These are phyloP conservation scores for Cadophora luteo-olivacea DNA, from an alignment of 2,329 filamentous ascomycete species.

Conservation along the genomic window DNA sequence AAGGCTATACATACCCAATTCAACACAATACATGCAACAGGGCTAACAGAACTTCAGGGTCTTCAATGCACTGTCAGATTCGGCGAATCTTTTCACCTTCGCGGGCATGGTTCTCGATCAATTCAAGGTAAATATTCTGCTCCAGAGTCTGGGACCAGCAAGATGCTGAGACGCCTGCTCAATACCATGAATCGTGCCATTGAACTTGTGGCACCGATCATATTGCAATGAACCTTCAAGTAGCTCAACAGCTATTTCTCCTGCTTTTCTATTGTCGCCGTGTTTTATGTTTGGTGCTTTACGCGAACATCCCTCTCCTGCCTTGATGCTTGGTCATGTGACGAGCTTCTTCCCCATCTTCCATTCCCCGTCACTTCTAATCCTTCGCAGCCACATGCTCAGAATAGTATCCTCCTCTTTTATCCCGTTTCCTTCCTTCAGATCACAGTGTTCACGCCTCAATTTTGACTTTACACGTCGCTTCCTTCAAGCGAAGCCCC, in stretches of 20 bases:
- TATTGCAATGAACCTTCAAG: background rate
- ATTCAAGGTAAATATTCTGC: background rate
- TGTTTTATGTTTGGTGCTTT: background rate
- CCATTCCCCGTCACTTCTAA: background rate
- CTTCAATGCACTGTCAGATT: background rate
- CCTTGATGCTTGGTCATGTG: background rate
- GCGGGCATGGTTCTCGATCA: background rate
- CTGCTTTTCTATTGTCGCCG: background rate
- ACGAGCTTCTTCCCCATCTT: background rate
- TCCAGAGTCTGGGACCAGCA: background rate
- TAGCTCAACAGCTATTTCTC: background rate
- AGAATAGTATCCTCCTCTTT: background rate
- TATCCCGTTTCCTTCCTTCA: background rate
- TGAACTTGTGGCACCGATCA: background rate
- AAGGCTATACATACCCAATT: background rate
- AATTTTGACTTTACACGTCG: background rate
- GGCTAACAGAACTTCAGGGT: background rate
- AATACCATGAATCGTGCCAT: background rate
- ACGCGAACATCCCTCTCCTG: background rate
- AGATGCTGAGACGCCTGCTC: background rate
- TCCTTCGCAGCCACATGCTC: background rate
- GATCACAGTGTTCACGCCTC: background rate
- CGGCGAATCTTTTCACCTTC: background rate
- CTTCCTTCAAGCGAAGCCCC: background rate
- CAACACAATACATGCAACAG: background rate